phyloP scores from a whole-genome alignment of 208 protist species.

The Perkinsela sp. region DNA sequence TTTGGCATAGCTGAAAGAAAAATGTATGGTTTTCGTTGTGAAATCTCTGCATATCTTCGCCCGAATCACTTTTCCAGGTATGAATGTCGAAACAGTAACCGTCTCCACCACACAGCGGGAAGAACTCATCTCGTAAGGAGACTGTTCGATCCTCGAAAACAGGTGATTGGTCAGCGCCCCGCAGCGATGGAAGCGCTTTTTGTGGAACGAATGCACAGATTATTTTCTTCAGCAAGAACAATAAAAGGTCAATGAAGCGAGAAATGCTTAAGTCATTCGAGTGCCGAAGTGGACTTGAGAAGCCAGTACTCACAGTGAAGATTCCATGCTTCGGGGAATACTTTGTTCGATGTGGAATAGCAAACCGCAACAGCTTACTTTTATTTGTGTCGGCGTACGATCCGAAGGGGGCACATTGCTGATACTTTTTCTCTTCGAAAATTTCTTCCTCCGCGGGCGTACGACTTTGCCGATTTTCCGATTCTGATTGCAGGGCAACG shows the following conservation, averaged over 20 bases:
- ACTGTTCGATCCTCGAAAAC: not conserved
- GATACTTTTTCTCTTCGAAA: not conserved
- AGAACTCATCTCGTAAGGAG: not conserved
- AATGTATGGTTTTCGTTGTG: not conserved
- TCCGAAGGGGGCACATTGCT: not conserved
- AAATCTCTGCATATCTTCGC: not conserved
- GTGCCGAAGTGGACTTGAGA: not conserved
- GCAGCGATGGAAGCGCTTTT: not conserved
- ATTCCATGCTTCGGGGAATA: not conserved
- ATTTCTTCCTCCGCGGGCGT: not conserved
- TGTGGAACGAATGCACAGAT: not conserved
- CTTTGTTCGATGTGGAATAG: not conserved
- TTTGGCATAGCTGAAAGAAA: not conserved
- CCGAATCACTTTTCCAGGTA: not conserved
- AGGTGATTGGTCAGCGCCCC: not conserved
- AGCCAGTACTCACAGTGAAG: not conserved
- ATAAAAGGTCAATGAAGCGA: not conserved
- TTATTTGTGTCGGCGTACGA: not conserved
- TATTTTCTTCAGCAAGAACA: not conserved
- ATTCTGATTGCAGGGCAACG: not conserved
- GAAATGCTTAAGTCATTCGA: not conserved
- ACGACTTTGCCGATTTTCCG: not conserved
- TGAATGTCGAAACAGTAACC: not conserved
- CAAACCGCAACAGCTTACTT: not conserved
- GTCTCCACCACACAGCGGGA: not conserved